These are phyloP conservation scores for Chlamydomonas eustigma DNA, from an alignment of 139 green algal genomes.

Conservation along the genomic window DNA sequence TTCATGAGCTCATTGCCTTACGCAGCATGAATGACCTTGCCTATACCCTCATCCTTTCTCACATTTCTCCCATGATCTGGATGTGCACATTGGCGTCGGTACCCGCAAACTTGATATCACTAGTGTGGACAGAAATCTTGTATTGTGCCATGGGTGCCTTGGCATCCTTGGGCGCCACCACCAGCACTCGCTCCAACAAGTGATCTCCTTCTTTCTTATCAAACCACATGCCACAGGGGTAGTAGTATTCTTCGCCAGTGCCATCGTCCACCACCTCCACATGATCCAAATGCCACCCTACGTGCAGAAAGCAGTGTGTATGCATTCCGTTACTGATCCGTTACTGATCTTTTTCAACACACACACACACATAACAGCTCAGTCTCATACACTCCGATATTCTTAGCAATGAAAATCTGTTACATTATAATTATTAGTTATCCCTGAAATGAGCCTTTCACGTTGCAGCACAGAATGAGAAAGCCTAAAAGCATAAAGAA, in stretches of 20 bases:
- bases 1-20: too few relatives aligned
- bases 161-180: constrained; percentile 23
- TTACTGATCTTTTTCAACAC: too few relatives aligned
- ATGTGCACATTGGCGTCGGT: constrained; percentile 68
- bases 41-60: background rate
- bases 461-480: too few relatives aligned
- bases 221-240: constrained; percentile 32
- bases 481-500: too few relatives aligned
- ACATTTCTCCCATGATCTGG: constrained; percentile 46
- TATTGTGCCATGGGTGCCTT: constrained; percentile 33
- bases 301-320: too few relatives aligned
- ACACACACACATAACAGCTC: too few relatives aligned
- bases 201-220: constrained; percentile 27
- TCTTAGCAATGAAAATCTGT: too few relatives aligned
- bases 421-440: too few relatives aligned
- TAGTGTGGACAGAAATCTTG: constrained; percentile 44
- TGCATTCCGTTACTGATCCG: too few relatives aligned
- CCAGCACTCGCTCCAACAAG: constrained; percentile 31
- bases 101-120: constrained; percentile 49
- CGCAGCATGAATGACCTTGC: too few relatives aligned
- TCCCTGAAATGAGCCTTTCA: too few relatives aligned
- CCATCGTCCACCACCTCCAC: constrained; percentile 46
- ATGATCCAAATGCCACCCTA: constrained; percentile 54
- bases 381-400: too few relatives aligned
- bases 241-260: constrained; percentile 39